Evolutionary conservation across 345 rosid genomes (phyloP).

Genomic region (Raphanus raphanistrum): DNA sequence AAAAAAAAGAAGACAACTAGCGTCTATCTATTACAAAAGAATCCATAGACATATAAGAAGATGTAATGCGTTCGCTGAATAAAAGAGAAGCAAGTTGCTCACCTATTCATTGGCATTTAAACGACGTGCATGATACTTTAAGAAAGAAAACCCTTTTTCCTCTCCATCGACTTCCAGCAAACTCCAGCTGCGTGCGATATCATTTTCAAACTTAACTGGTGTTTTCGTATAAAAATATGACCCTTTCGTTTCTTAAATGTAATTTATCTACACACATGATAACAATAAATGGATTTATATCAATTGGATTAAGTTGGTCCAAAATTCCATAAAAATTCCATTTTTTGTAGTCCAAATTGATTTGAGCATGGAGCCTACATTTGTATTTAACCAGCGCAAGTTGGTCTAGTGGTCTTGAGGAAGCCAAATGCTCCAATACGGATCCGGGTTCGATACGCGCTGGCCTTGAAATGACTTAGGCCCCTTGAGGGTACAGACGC

Average conservation of each 20-base stretch:
- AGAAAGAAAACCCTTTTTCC: neutral
- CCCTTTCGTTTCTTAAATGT: neutral
- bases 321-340: neutral
- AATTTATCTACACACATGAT: neutral
- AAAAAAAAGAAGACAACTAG: neutral
- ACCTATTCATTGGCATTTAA: neutral
- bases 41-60: neutral
- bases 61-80: neutral
- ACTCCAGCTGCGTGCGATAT: neutral
- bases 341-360: neutral
- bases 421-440: too few relatives aligned
- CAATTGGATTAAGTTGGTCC: neutral
- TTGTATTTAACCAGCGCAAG: too few relatives aligned
- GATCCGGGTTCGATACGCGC: too few relatives aligned
- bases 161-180: neutral
- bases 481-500: too few relatives aligned
- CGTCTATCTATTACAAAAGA: neutral
- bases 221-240: neutral
- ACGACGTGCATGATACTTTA: neutral
- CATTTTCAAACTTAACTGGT: neutral
- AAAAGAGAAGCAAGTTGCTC: neutral
- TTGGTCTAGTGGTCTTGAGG: too few relatives aligned
- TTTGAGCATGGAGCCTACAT: too few relatives aligned
- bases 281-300: neutral
- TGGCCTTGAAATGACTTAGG: too few relatives aligned